phyloP scores from a whole-genome alignment of 257 asterid species.

The Solanum paucissectum region DNA sequence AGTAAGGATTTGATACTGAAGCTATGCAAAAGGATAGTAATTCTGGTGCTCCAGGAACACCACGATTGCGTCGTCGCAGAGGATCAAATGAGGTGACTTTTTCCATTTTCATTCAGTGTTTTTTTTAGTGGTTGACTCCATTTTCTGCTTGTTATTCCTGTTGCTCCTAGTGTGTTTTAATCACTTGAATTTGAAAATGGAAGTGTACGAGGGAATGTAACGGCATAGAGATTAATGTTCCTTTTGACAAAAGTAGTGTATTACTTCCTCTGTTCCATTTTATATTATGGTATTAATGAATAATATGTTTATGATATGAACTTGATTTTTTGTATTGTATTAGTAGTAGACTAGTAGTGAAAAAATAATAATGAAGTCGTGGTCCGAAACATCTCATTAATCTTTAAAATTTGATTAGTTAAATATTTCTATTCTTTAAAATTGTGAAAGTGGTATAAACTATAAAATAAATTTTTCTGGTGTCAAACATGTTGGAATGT shows the following conservation, averaged over 20 bases:
- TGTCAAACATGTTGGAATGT: neutral
- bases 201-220: neutral
- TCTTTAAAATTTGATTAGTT: neutral
- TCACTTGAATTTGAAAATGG: neutral
- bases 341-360: neutral
- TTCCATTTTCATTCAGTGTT: neutral
- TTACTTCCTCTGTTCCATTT: neutral
- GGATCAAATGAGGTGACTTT: constrained; percentile 80
- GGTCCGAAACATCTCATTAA: neutral
- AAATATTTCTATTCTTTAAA: neutral
- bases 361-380: neutral
- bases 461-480: neutral
- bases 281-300: neutral
- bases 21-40: constrained; percentile 71
- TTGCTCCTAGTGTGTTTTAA: neutral
- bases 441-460: neutral
- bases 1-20: constrained; percentile 1
- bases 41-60: constrained; percentile 47
- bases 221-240: neutral
- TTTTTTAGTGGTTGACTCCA: neutral
- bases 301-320: neutral
- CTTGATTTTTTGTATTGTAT: neutral
- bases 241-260: neutral
- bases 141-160: neutral
- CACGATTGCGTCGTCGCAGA: constrained; percentile 76